phyloP scores from a whole-genome alignment of 1,284 basidiomycete species.

The Trichosporon sp. region DNA sequence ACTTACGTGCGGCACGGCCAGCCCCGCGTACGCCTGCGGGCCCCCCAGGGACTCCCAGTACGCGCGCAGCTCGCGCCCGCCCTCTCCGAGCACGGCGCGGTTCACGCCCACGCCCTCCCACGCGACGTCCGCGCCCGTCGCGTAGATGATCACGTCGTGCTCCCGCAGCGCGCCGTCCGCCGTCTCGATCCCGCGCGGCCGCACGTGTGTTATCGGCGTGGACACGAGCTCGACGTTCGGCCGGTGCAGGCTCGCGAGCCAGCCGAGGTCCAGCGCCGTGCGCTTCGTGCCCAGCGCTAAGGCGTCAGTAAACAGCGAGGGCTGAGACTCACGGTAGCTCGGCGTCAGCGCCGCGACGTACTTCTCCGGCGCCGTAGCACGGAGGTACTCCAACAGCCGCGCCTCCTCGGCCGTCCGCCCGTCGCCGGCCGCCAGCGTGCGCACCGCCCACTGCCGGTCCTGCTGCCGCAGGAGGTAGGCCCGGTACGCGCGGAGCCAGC shows the following conservation, averaged over 20 bases:
- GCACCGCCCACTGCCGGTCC: neutral
- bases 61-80: slow-evolving; percentile 23
- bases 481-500: neutral
- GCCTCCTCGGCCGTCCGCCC: neutral
- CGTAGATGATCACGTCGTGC: slow-evolving; percentile 20
- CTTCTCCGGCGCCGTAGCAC: slow-evolving; percentile 11
- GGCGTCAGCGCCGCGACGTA: slow-evolving; percentile 13
- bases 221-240: slow-evolving; percentile 15
- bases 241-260: slow-evolving; percentile 13
- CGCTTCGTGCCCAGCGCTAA: slow-evolving; percentile 15
- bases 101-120: slow-evolving; percentile 32
- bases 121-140: slow-evolving; percentile 31
- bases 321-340: slow-evolving; percentile 7
- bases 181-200: slow-evolving; percentile 6
- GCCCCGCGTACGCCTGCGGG: slow-evolving; percentile 29
- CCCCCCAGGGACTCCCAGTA: slow-evolving; percentile 26
- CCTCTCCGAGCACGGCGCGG: slow-evolving; percentile 26
- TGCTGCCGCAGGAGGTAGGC: slow-evolving; percentile 2
- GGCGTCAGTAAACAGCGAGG: neutral
- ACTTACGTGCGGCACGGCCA: slow-evolving; percentile 25
- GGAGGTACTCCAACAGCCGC: slow-evolving; percentile 8
- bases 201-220: neutral
- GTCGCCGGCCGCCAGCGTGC: neutral
- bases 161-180: slow-evolving; percentile 20
- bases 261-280: slow-evolving; percentile 12